Conservation (phyloP, 306 rosid genomes). For the Quercus ilex region DNA sequence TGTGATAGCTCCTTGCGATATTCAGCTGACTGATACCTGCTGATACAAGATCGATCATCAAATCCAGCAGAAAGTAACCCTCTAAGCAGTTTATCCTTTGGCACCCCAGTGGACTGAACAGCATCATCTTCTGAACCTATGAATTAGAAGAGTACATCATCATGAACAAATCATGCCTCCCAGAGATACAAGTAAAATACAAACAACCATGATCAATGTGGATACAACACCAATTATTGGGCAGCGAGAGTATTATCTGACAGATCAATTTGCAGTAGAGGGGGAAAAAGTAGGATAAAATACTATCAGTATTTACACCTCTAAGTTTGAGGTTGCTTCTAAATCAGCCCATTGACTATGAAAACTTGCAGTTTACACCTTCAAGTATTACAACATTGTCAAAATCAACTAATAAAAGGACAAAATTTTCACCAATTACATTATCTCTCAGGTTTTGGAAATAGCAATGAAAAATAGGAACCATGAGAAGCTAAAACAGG, state of each 20-base stretch:
- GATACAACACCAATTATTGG: background rate
- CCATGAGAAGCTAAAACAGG: background rate
- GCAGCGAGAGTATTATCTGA: background rate
- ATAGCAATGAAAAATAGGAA: background rate
- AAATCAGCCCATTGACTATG: no score
- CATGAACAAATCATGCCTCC: background rate
- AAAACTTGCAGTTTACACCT: no score
- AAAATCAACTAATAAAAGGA: background rate
- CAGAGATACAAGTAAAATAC: background rate
- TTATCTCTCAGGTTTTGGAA: background rate
- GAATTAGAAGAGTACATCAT: constrained; percentile 11
- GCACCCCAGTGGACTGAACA: constrained; percentile 26
- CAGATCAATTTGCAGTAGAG: background rate
- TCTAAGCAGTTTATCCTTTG: constrained; percentile 40
- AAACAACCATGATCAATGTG: background rate
- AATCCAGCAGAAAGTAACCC: constrained; percentile 57
- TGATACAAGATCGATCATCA: constrained; percentile 57
- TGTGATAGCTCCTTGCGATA: constrained; percentile 36
- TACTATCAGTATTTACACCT: no score
- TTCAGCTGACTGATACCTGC: constrained; percentile 52
- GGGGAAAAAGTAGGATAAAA: background rate
- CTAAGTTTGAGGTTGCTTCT: no score
- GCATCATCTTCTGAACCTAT: constrained; percentile 30
- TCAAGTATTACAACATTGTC: no score
- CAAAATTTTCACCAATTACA: background rate